Conservation (phyloP, 371 early-diverging fungal genomes). For the Choanephora cucurbitarum region DNA sequence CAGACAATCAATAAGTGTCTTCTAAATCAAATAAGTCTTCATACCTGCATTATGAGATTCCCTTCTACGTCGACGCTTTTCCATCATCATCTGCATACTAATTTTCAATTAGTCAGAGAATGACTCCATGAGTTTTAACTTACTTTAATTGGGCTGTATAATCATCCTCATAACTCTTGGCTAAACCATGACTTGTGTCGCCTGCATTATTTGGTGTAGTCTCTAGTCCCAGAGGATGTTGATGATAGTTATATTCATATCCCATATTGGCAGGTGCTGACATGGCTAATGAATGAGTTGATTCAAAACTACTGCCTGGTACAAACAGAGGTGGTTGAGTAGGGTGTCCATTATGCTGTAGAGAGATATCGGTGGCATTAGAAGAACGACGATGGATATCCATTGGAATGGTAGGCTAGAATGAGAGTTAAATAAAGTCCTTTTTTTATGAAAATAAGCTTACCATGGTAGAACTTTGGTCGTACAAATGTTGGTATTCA, state of each 20-base stretch:
- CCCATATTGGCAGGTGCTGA: slow-evolving; percentile 45
- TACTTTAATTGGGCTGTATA: slow-evolving; percentile 47
- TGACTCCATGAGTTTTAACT: too few relatives aligned
- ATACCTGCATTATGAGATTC: slow-evolving; percentile 94
- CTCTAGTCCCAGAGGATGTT: not conserved
- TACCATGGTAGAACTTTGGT: slow-evolving; percentile 13
- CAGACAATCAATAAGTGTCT: not conserved
- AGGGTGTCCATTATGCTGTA: slow-evolving; percentile 12
- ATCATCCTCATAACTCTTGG: slow-evolving; percentile 46
- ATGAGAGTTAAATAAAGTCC: too few relatives aligned
- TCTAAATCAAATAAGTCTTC: not conserved
- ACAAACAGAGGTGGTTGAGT: slow-evolving; percentile 22
- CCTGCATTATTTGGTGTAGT: slow-evolving; percentile 3
- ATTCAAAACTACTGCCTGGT: slow-evolving; percentile 13
- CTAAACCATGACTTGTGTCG: slow-evolving; percentile 4
- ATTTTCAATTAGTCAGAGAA: too few relatives aligned
- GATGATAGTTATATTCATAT: slow-evolving; percentile 19
- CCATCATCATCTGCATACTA: slow-evolving; percentile 56
- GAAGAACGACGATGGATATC: slow-evolving; percentile 23
- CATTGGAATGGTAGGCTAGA: slow-evolving; percentile 7
- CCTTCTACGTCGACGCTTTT: slow-evolving; percentile 88
- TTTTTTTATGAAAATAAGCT: too few relatives aligned
- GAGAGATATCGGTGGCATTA: slow-evolving; percentile 10
- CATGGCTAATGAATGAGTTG: slow-evolving; percentile 31
- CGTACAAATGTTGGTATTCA: slow-evolving; percentile 3